Base-by-base conservation (phyloP, 768 basidiomycete genomes). In the Kwoniella europaea region DNA sequence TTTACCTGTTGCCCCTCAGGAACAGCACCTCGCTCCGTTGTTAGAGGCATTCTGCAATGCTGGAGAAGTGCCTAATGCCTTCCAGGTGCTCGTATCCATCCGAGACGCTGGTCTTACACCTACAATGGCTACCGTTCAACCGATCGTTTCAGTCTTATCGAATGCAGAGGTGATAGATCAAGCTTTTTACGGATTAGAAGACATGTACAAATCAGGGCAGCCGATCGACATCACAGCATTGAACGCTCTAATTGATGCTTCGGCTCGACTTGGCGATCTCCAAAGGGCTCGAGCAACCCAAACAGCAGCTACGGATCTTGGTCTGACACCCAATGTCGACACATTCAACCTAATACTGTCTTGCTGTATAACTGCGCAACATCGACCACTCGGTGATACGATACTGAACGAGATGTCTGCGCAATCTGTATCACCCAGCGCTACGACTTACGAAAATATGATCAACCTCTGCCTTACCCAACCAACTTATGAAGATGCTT, bases 241-340 rank as follows among this genome's bases (percentile, higher is more conserved):
- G 69, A 91, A 91, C 76, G 86, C 88, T 50, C 80, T 94, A 75
- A 84, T 94, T 62, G 86, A 87, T 65, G 92, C 91, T 0, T 87
- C 89, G 1, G 84, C 90, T 58, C 76, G 82, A 24, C 83, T 89
- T 3, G 86, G 86, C 15, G 92, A 93, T 80, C 83, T 94, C 9
- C 89, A 90, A 69, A 90, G 92, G 35, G 91, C 91, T 0, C 83
- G 94, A 43, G 90, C 90, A 4, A 88, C 89, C n/a, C 93, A 92
- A 86, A 89, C 89, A 71, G 87, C 87, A 20, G 86, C 89, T 29
- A 57, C 85, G 0, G 88, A 89, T 35, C 88, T 91, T 60, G 85
- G 83, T 22, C 84, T 90, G 73, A 79, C 77, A 24, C 90, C 91
- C 22, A 86, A 88, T 69, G 81, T 89, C 57, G 86, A 88, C 42